Percentiles rank a stretch among this genome's conserved stretches.
phyloP scores from a whole-genome alignment of 140 eudicot genomes.

The Stevia rebaudiana region DNA sequence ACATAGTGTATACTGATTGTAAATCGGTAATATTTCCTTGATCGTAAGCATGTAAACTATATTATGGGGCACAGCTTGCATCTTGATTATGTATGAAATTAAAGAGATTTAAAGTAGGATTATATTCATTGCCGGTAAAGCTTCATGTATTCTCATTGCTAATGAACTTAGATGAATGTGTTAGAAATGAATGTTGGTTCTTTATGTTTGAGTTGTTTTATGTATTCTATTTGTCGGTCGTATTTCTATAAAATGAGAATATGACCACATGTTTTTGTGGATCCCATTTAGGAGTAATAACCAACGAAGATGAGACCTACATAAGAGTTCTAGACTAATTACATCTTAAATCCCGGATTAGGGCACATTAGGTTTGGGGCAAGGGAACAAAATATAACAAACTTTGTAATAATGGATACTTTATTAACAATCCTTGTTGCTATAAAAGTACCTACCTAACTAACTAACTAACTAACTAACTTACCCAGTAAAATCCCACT shows the following conservation, averaged over 20 bases:
- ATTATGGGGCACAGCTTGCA: neutral
- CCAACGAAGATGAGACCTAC: neutral
- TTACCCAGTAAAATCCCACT: too few relatives aligned
- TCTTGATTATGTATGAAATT: neutral
- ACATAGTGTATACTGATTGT: neutral
- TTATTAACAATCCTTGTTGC: neutral
- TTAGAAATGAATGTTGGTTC: neutral
- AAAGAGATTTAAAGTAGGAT: neutral
- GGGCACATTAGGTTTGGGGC: neutral
- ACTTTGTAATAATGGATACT: slow-evolving; percentile 13
- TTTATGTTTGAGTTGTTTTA: neutral
- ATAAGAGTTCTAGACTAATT: neutral
- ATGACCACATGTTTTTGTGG: slow-evolving; percentile 5
- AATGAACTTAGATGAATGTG: neutral
- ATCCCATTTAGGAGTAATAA: slow-evolving; percentile 13
- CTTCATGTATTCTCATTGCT: neutral
- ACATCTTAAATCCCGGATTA: neutral
- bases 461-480: too few relatives aligned
- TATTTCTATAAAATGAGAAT: slow-evolving; percentile 1
- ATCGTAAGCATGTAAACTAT: neutral
- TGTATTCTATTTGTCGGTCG: neutral
- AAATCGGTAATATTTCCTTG: neutral
- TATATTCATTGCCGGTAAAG: neutral
- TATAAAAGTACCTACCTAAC: neutral
- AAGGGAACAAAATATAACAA: neutral